phyloP scores from a whole-genome alignment of 208 protist genomes.

The Naegleria lovaniensis region DNA sequence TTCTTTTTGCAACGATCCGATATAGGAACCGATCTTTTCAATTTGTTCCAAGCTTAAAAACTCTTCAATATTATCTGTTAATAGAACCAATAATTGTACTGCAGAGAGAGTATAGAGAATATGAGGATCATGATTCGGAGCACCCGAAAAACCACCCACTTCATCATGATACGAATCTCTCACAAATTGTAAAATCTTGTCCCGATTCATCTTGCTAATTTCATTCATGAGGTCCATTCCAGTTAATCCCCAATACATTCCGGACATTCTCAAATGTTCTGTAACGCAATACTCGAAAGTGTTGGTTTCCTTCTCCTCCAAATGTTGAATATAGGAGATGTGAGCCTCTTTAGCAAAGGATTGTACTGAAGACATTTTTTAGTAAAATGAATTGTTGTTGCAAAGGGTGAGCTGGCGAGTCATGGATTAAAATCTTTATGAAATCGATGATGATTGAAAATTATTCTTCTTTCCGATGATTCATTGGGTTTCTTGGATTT shows the following conservation, averaged over 20 bases:
- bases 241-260: slow-evolving; percentile 92
- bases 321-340: slow-evolving; percentile 49
- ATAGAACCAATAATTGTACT: slow-evolving; percentile 83
- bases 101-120: slow-evolving; percentile 96
- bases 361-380: not conserved
- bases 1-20: slow-evolving; percentile 74
- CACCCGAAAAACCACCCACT: slow-evolving; percentile 94
- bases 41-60: slow-evolving; percentile 1
- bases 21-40: slow-evolving; percentile 40
- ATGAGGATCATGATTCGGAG: slow-evolving; percentile 91
- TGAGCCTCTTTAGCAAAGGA: not conserved
- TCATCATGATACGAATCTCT: slow-evolving; percentile 75
- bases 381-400: too few relatives aligned
- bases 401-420: too few relatives aligned
- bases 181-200: slow-evolving; percentile 83
- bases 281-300: slow-evolving; percentile 78
- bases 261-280: slow-evolving; percentile 92
- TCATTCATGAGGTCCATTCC: slow-evolving; percentile 64
- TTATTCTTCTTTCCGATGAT: too few relatives aligned
- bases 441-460: too few relatives aligned
- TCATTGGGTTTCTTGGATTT: too few relatives aligned
- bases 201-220: slow-evolving; percentile 64
- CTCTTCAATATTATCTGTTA: slow-evolving; percentile 55
- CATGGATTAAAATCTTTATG: too few relatives aligned
- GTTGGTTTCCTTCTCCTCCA: slow-evolving; percentile 60